phyloP scores from a whole-genome alignment of 768 basidiomycete genomes.

The Podaxis sp. region DNA sequence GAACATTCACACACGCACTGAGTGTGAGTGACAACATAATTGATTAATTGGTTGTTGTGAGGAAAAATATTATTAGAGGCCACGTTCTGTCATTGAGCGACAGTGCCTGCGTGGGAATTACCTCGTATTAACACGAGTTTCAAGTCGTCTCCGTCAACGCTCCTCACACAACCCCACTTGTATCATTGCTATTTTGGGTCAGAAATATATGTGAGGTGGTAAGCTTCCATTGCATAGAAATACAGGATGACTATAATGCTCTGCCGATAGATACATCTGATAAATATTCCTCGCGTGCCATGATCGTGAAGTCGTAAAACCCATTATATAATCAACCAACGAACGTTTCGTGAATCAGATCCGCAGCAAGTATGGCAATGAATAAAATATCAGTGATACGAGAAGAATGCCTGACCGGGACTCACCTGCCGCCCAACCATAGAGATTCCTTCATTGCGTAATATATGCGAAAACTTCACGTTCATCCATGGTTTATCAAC shows the following conservation, averaged over 20 bases:
- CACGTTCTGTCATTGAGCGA: too few species aligned
- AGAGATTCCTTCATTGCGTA: conserved; percentile 22
- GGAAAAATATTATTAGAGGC: too few species aligned
- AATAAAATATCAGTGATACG: too few species aligned
- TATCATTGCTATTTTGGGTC: background rate
- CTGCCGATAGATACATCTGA: background rate
- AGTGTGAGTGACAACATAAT: too few species aligned
- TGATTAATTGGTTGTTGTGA: too few species aligned
- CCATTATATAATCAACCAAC: too few species aligned
- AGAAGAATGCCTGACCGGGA: background rate
- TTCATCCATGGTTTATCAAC: conserved; percentile 41
- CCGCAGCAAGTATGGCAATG: too few species aligned
- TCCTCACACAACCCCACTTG: background rate
- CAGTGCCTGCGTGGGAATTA: too few species aligned
- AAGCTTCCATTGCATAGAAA: background rate
- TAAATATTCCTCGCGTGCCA: background rate
- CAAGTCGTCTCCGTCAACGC: too few species aligned
- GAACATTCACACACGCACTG: too few species aligned
- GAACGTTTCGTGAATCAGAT: too few species aligned
- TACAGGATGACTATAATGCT: conserved; percentile 13
- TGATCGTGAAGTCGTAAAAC: background rate
- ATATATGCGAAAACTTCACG: conserved; percentile 32
- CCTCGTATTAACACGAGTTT: too few species aligned
- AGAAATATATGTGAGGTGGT: background rate
- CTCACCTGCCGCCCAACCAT: background rate